Evolutionary conservation across 345 rosid genomes (phyloP), one percentile per base, ranked within the genome.

Genomic region (Arabidopsis suecica): DNA sequence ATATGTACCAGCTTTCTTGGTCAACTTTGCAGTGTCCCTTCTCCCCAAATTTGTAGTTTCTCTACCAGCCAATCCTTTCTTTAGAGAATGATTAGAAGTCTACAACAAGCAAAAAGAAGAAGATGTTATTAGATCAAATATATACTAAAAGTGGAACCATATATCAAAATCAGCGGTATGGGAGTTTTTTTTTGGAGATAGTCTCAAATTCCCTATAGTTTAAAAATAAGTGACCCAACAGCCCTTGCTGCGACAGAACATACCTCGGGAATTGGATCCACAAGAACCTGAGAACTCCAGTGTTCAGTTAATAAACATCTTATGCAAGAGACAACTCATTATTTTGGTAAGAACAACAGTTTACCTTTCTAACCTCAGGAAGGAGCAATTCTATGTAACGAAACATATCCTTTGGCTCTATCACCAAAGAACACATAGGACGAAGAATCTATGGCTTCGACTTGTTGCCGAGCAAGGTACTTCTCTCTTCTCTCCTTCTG

Each of bases 181-280:
- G 25, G 25, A 23, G 25, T 23, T 23, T 1, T 23, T 23, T 23
- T 23, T 23, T 23, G 25, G 25, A 23, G 25, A 23, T 23, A 23
- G 25, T 23, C 25, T 23, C 25, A 23, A 23, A 23, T 23, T 23
- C 25, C 25, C 25, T 23, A 23, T 23, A 23, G 25, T 23, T 23
- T 23, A 23, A 23, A 23, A 23, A 23, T 23, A 23, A 95, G 99
- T 63, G 98, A 95, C 45, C 98, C 99, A 69, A 92, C 79, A 68
- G 99, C 99, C 79, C 99, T 86, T 65, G 99, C 99, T 57, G 99
- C 99, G 80, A 92, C 99, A 49, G 98, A 82, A 45, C 99, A 88
- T 53, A 95, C 99, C 88, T 95, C 99, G 0, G 99, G 99, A 73
- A 95, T 95, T 20, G 99, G 97, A 86, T 95, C 99, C 81, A 95